Conservation (phyloP, 441 rosid species). For the Francoa sonchifolia region DNA sequence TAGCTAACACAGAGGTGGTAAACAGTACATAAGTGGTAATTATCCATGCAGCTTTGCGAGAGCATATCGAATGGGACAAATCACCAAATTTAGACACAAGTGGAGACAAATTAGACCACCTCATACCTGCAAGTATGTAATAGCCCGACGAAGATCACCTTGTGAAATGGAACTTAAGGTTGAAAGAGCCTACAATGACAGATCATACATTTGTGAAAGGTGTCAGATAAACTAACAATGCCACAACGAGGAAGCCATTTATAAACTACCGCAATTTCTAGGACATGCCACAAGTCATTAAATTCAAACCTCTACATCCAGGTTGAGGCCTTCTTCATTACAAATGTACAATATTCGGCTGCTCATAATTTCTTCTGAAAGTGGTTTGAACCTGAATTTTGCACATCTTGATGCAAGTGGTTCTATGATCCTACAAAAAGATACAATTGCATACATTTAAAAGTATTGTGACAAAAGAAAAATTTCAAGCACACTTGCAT, state of each 20-base stretch:
- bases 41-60: not conserved
- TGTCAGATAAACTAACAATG: constrained; percentile 2
- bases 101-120: constrained; percentile 1
- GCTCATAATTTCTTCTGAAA: constrained; percentile 83
- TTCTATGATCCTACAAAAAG: constrained; percentile 65
- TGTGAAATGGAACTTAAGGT: constrained; percentile 75
- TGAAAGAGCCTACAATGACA: constrained; percentile 53
- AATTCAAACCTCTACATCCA: constrained; percentile 55
- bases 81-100: not conserved
- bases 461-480: too few species aligned
- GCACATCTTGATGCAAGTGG: constrained; percentile 99
- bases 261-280: constrained; percentile 1
- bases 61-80: not conserved
- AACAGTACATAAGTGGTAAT: too few species aligned
- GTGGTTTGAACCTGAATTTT: constrained; percentile 94
- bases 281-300: constrained; percentile 13
- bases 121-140: constrained; percentile 80
- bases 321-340: constrained; percentile 63
- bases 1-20: too few species aligned
- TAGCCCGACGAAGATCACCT: constrained; percentile 96
- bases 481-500: too few species aligned
- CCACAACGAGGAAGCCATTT: constrained; percentile 2
- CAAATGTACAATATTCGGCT: constrained; percentile 73
- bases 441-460: too few species aligned
- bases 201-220: constrained; percentile 1